Percentiles rank a stretch among this genome's conserved stretches.
phyloP scores from a whole-genome alignment of 176 grass and related monocot species.

The Raddia guianensis region DNA sequence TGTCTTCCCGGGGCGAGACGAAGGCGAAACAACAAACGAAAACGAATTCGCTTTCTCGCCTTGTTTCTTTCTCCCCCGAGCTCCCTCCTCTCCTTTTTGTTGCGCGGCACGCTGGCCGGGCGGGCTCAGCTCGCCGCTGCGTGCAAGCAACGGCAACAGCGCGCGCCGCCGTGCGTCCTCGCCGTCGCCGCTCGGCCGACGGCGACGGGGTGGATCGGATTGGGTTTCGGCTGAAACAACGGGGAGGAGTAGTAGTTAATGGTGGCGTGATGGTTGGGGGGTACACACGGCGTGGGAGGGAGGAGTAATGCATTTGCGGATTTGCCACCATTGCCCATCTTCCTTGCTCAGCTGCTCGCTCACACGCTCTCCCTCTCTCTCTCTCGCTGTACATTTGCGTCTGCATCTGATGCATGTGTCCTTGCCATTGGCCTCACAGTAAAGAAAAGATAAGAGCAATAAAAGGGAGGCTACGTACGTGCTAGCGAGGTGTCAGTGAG shows the following conservation, averaged over 20 bases:
- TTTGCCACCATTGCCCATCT: background rate
- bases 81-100: background rate
- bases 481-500: background rate
- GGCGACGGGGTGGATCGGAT: background rate
- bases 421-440: conserved; percentile 2
- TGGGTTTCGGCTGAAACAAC: background rate
- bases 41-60: conserved; percentile 16
- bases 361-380: background rate
- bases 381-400: background rate
- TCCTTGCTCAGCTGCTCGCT: conserved; percentile 20
- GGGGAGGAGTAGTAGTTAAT: conserved; percentile 21
- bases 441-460: background rate
- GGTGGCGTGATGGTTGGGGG: conserved; percentile 53
- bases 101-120: background rate
- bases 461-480: background rate
- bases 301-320: background rate
- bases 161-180: background rate
- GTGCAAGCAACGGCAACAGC: conserved; percentile 42
- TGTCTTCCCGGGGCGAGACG: conserved; percentile 29
- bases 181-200: background rate
- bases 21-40: background rate
- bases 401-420: conserved; percentile 2
- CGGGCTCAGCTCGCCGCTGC: background rate
- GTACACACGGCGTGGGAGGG: conserved; percentile 50
- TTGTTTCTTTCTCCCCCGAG: background rate